Percentiles rank a stretch among this genome's conserved stretches.
Evolutionary conservation across 331 rosid genomes (phyloP).

Genomic region (Phaseolus coccineus): DNA sequence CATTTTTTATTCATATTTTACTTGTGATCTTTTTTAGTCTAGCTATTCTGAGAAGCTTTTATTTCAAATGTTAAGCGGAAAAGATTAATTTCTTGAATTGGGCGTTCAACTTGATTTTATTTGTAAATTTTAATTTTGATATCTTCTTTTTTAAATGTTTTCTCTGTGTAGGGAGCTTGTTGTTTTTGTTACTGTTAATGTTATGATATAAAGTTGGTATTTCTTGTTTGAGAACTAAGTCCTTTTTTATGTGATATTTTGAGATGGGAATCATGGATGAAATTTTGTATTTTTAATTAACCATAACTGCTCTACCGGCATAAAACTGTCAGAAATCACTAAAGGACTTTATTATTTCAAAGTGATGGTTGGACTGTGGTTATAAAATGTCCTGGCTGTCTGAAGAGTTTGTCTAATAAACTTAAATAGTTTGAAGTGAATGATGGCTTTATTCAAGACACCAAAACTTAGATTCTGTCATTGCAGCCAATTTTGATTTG

Average conservation of each 20-base stretch:
- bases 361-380: slow-evolving; percentile 20
- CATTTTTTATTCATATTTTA: background rate
- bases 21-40: slow-evolving; percentile 4
- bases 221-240: slow-evolving; percentile 28
- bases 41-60: background rate
- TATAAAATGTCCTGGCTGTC: slow-evolving; percentile 5
- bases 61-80: slow-evolving; percentile 5
- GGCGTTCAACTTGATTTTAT: slow-evolving; percentile 23
- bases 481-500: background rate
- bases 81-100: background rate
- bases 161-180: slow-evolving; percentile 12
- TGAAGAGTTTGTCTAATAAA: slow-evolving; percentile 12
- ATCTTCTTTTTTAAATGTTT: background rate
- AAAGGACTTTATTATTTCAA: slow-evolving; percentile 2
- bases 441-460: slow-evolving; percentile 18
- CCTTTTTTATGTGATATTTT: slow-evolving; percentile 23
- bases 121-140: slow-evolving; percentile 27
- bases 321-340: slow-evolving; percentile 30
- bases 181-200: background rate
- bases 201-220: slow-evolving; percentile 4
- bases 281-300: slow-evolving; percentile 26
- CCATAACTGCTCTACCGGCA: slow-evolving; percentile 1
- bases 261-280: slow-evolving; percentile 5
- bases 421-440: slow-evolving; percentile 32
- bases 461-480: slow-evolving; percentile 10